Evolutionary conservation across 1,284 basidiomycete species (phyloP), one percentile per base, ranked within the genome.

Genomic region (Lignosus rhinocerotis): DNA sequence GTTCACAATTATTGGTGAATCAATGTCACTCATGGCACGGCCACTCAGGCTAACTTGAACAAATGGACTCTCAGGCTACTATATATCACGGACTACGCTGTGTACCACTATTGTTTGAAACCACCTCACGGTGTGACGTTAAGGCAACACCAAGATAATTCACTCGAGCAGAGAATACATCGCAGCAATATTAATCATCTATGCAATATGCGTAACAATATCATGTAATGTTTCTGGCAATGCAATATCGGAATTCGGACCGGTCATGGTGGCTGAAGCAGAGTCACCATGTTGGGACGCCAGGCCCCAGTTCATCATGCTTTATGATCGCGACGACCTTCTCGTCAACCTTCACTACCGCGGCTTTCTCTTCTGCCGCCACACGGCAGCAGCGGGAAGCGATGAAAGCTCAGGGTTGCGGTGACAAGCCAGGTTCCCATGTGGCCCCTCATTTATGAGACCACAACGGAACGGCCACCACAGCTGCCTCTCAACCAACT

Each of bases 391-490:
- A 32, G 44, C 44, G 43, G 8, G 50, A 56, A 56, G 55, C 50
- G 55, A 50, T 56, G 55, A 56, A 39, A 55, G 42, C 43, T 14
- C 17, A 51, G 50, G 55, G 55, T 51, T 51, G 55, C 55, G 25
- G 43, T 33, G n/a, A 51, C 49, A 53, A 53, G 56, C 51, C 46
- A 58, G 56, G 56, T 45, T 53, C 11, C 56, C 56, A 50, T 58
- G 56, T 47, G 56, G 25, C 47, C 34, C 41, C 17, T 33, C 51
- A 53, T 53, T 56, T 49, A 58, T 49, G 43, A 45, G 11, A 11
- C 48, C 30, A 9, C 30, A 30, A 36, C 46, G 17, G 11, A 4
- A 16, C 46, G 16, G 17, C 25, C 25, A 25, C 25, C 25, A 33
- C n/a, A 17, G n/a, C 30, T 51, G 32, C 17, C 42, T 51, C 21